phyloP scores from a whole-genome alignment of 169 alveolate genomes.

The Plasmodium cynomolgi region DNA sequence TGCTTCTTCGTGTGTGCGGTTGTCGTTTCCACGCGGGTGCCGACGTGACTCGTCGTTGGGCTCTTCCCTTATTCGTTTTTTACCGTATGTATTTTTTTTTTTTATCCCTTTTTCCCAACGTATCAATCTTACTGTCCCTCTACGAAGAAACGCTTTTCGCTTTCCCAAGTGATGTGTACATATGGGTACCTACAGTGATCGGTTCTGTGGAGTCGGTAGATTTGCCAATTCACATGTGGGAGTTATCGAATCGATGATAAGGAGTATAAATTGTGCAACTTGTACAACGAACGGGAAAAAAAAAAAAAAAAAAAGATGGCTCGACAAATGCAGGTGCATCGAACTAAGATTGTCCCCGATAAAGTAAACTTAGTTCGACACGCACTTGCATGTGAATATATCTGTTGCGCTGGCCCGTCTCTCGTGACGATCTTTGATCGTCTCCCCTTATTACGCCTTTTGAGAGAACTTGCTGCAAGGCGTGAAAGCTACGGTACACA shows the following conservation, averaged over 20 bases:
- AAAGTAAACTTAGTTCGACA: background rate
- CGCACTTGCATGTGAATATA: background rate
- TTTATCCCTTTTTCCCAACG: background rate
- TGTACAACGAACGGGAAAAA: background rate
- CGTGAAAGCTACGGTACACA: background rate
- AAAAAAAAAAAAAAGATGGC: background rate
- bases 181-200: background rate
- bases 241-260: background rate
- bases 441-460: background rate
- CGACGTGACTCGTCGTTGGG: background rate
- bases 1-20: background rate
- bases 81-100: background rate
- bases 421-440: background rate
- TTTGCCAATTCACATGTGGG: background rate
- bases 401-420: background rate
- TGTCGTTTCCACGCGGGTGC: background rate
- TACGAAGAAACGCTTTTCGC: background rate
- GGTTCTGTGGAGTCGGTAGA: background rate
- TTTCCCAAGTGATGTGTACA: background rate
- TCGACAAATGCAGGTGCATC: background rate
- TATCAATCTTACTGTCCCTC: background rate
- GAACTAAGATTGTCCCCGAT: background rate
- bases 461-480: background rate
- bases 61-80: background rate
- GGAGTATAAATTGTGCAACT: background rate